Conservation (phyloP, 2,329 filamentous ascomycete species). For the Talaromyces amestolkiae region DNA sequence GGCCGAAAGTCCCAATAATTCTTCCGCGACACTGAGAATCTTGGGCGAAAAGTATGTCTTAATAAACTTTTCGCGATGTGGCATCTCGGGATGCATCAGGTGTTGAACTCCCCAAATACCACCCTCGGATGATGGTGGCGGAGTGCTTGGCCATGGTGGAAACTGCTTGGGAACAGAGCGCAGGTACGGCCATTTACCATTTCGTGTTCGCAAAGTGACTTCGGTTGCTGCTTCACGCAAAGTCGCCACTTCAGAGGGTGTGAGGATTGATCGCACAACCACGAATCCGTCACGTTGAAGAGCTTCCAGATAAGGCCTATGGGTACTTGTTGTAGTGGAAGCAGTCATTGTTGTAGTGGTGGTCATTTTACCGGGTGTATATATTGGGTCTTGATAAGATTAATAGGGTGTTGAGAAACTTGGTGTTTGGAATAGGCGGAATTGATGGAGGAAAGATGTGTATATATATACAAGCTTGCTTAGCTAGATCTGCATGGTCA, state of each 20-base stretch:
- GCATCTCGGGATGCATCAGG: conserved; percentile 71
- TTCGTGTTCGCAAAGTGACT: conserved; percentile 60
- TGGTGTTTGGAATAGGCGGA: not conserved
- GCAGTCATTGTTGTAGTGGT: conserved; percentile 6
- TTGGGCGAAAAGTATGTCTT: conserved; percentile 68
- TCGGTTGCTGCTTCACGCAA: conserved; percentile 61
- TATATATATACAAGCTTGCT: not conserved
- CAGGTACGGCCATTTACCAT: conserved; percentile 76
- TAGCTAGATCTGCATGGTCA: not conserved
- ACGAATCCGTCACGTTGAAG: conserved; percentile 75
- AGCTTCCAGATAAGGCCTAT: conserved; percentile 45
- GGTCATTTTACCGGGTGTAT: not conserved
- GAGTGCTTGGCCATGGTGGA: conserved; percentile 69
- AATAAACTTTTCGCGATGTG: conserved; percentile 61
- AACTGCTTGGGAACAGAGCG: conserved; percentile 88
- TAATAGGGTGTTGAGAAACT: not conserved
- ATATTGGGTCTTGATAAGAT: not conserved
- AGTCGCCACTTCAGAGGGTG: conserved; percentile 52
- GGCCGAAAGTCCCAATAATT: conserved; percentile 55
- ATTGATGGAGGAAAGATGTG: not conserved
- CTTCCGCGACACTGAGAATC: conserved; percentile 62
- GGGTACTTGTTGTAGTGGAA: not conserved
- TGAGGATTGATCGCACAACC: conserved; percentile 64
- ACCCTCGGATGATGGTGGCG: conserved; percentile 45
- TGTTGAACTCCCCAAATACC: conserved; percentile 92